phyloP scores from a whole-genome alignment of 768 basidiomycete species.

The Boletus edulis region DNA sequence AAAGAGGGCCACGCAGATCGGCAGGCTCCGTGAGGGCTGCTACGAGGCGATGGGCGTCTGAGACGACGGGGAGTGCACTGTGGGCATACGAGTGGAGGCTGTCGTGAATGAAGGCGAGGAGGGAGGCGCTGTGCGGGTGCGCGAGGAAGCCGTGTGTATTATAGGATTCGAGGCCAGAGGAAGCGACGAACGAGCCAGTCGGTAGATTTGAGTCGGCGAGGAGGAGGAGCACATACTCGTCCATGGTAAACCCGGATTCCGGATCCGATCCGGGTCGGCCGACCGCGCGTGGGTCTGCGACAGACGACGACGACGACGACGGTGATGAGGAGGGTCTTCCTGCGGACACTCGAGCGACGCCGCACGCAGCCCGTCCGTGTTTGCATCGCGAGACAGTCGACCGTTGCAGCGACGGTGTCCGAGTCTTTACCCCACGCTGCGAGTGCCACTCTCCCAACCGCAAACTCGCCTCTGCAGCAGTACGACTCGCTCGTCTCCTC shows the following conservation, averaged over 20 bases:
- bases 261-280: neutral
- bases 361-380: neutral
- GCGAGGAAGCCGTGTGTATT: slow-evolving; percentile 77
- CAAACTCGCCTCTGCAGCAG: slow-evolving; percentile 31
- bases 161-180: slow-evolving; percentile 89
- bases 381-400: slow-evolving; percentile 13
- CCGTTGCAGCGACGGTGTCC: neutral
- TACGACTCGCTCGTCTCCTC: slow-evolving; percentile 48
- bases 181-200: slow-evolving; percentile 95
- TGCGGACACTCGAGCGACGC: neutral
- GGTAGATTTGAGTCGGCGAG: slow-evolving; percentile 93
- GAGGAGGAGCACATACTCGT: slow-evolving; percentile 67
- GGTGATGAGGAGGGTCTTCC: slow-evolving; percentile 1
- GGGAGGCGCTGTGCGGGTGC: slow-evolving; percentile 14
- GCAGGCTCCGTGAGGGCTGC: slow-evolving; percentile 10
- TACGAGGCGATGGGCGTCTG: slow-evolving; percentile 58
- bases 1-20: slow-evolving; percentile 32
- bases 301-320: neutral
- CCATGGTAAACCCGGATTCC: slow-evolving; percentile 8
- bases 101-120: slow-evolving; percentile 63
- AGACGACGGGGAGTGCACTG: slow-evolving; percentile 75
- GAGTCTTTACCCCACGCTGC: neutral
- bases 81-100: slow-evolving; percentile 77
- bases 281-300: too few relatives aligned
- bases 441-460: neutral